Base-by-base conservation (phyloP, 345 rosid species). In the Kandelia obovata region DNA sequence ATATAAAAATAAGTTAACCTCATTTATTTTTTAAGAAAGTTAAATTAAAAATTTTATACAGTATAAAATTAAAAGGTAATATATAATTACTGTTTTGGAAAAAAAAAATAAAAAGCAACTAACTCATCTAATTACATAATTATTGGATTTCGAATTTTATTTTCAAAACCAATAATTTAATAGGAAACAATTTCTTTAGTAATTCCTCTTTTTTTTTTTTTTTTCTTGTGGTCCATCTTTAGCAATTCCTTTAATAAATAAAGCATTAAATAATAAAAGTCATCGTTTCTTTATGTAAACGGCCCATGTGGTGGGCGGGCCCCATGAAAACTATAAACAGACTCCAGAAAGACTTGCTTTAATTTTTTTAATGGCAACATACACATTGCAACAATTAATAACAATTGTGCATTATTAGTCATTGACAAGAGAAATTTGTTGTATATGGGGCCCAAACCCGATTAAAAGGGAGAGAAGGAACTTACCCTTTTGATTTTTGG, bases 261-360 rank as follows among this genome's bases (percentile, higher is more conserved):
- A 75, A 77, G 75, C 60, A 81, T 43, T 4, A 43, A 43, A 43
- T 19, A 70, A 53, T 15, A 67, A 73, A 69, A 59, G 71, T 4
- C 37, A 56, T 65, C 57, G 61, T 59, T 65, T 67, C 78, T 78
- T 81, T 83, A 78, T 81, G 78, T 65, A 68, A 78, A 75, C 74
- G 49, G 55, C 83, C 85, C 89, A 80, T 81, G 85, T 85, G 89
- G 78, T 25, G 49, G 72, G 65, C 53, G 87, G 87, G 65, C 80
- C 80, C 87, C 68, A 76, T 8, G 67, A 79, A 72, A 79, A 71
- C 79, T 47, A 70, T 34, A 52, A 77, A 64, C 69, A 68, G 67
- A 73, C 79, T 73, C 77, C 72, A 66, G 80, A 72, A 81, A 74
- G 76, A 64, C 78, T 80, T 73, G 71, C 73, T 80, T 77, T 79